phyloP scores from a whole-genome alignment of 2,329 filamentous ascomycete genomes.

The Apiospora rasikravindrae region DNA sequence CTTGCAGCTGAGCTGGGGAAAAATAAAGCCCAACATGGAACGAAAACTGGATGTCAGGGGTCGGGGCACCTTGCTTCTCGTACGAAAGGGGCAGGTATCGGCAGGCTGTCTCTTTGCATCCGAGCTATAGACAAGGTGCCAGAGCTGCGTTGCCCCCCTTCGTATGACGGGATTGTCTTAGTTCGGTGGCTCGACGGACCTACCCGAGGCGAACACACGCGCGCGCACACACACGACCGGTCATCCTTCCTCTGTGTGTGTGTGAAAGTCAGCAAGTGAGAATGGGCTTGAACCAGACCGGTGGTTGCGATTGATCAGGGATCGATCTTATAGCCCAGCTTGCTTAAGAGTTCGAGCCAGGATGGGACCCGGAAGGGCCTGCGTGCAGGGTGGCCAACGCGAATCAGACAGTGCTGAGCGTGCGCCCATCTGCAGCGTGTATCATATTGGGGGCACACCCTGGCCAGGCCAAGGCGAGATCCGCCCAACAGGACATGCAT shows the following conservation, averaged over 20 bases:
- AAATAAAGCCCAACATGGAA: neutral
- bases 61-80: neutral
- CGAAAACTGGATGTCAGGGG: neutral
- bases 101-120: neutral
- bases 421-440: conserved; percentile 2
- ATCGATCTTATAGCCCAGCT: neutral
- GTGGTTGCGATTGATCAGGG: neutral
- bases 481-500: conserved; percentile 1
- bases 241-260: neutral
- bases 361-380: neutral
- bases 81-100: neutral
- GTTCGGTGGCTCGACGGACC: neutral
- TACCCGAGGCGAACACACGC: neutral
- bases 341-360: neutral
- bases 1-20: conserved; percentile 5
- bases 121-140: conserved; percentile 8
- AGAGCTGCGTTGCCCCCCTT: neutral
- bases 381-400: neutral
- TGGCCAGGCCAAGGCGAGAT: neutral
- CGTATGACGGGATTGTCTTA: conserved; percentile 3
- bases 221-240: neutral
- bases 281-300: neutral
- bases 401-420: neutral
- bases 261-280: neutral
- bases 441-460: neutral